Evolutionary conservation across 179 eudicot genomes (phyloP).

Genomic region (Vitellaria paradoxa): DNA sequence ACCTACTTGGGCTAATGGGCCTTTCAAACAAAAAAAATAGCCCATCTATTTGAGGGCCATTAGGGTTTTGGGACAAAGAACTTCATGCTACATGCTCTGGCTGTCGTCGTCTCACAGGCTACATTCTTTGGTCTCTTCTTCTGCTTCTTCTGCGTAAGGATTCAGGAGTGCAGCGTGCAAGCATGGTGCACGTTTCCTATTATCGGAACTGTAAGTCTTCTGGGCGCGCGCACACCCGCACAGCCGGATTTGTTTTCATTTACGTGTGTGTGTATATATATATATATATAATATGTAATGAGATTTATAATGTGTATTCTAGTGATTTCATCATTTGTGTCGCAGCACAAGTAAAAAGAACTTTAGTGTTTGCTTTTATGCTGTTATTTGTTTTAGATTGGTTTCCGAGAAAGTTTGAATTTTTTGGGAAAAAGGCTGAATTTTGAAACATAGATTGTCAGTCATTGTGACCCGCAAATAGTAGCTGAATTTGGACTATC

Average conservation of each 20-base stretch:
- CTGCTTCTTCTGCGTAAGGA: too few relatives aligned
- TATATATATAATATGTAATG: too few relatives aligned
- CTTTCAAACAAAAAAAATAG: too few relatives aligned
- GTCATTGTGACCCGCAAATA: too few relatives aligned
- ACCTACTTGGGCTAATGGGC: too few relatives aligned
- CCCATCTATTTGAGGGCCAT: not conserved
- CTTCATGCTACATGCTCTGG: not conserved
- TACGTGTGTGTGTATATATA: not conserved
- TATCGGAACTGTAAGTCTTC: conserved; percentile 67
- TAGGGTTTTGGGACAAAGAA: not conserved
- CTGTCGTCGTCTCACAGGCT: not conserved
- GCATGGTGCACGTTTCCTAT: conserved; percentile 68
- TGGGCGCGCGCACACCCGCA: too few relatives aligned
- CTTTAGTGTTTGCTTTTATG: not conserved
- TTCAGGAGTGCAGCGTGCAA: conserved; percentile 6
- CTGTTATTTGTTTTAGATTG: not conserved
- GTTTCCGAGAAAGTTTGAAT: too few relatives aligned
- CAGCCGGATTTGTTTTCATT: too few relatives aligned
- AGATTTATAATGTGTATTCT: too few relatives aligned
- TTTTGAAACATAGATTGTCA: too few relatives aligned
- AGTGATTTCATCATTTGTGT: not conserved
- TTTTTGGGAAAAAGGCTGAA: too few relatives aligned
- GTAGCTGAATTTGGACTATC: too few relatives aligned
- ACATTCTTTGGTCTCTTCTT: not conserved
- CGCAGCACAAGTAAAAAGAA: not conserved